Percentiles rank a stretch among this genome's conserved stretches.
These are phyloP conservation scores for Hura crepitans DNA, from an alignment of 441 rosid species.

Conservation along the genomic window DNA sequence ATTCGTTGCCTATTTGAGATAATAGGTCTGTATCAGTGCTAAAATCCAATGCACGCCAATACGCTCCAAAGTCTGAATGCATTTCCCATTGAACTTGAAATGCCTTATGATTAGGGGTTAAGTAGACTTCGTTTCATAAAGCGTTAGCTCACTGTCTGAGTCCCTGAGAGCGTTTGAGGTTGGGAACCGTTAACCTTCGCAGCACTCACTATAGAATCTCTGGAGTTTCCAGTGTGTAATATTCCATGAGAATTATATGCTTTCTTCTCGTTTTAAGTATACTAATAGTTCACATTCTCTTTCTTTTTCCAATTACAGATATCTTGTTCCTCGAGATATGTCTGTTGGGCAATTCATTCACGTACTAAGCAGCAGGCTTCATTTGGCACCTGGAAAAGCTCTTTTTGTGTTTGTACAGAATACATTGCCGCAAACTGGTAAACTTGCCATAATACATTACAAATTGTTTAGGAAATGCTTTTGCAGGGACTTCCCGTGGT, in stretches of 20 bases:
- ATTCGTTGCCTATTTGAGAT: neutral
- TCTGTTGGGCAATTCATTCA: slow-evolving; percentile 89
- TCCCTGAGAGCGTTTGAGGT: no score
- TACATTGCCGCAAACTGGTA: slow-evolving; percentile 78
- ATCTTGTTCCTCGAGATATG: slow-evolving; percentile 81
- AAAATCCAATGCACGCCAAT: neutral
- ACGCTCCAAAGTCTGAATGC: neutral
- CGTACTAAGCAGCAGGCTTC: slow-evolving; percentile 63
- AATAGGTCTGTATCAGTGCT: neutral
- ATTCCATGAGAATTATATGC: neutral
- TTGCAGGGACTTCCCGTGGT: neutral
- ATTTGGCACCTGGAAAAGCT: slow-evolving; percentile 67
- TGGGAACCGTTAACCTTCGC: neutral
- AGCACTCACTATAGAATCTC: slow-evolving; percentile 17
- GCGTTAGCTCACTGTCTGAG: no score
- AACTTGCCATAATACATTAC: neutral
- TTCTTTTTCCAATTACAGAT: slow-evolving; percentile 35
- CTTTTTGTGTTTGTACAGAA: slow-evolving; percentile 77
- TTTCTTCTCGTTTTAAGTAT: neutral
- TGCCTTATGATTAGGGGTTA: no score
- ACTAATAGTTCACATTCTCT: neutral
- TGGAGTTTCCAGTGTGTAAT: neutral
- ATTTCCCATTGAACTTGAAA: neutral
- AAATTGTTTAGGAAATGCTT: no score
- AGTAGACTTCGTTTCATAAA: neutral